phyloP scores from a whole-genome alignment of 2,329 filamentous ascomycete species.

The Alternaria ventricosa region DNA sequence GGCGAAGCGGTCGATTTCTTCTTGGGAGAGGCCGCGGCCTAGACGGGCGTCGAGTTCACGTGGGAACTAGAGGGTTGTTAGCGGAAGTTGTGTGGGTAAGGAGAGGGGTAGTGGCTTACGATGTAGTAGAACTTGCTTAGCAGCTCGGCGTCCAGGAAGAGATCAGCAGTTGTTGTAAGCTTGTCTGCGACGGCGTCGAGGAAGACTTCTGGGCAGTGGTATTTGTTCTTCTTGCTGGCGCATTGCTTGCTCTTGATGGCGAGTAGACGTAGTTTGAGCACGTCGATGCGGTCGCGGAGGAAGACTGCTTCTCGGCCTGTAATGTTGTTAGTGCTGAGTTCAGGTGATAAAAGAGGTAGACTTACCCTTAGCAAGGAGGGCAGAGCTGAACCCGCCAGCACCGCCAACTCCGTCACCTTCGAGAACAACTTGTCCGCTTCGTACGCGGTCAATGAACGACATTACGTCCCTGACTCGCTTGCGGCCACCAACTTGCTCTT shows the following conservation, averaged over 20 bases:
- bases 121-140: conserved; percentile 98
- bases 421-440: conserved; percentile 82
- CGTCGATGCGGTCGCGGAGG: conserved; percentile 86
- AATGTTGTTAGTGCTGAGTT: conserved; percentile 10
- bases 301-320: conserved; percentile 91
- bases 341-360: conserved; percentile 4
- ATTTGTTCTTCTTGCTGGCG: conserved; percentile 83
- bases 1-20: conserved; percentile 87
- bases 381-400: conserved; percentile 90
- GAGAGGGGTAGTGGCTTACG: conserved; percentile 30
- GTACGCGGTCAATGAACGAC: conserved; percentile 85
- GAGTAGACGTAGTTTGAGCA: conserved; percentile 86
- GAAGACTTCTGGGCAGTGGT: conserved; percentile 96
- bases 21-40: conserved; percentile 77
- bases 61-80: conserved; percentile 67
- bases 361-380: conserved; percentile 81
- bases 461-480: conserved; percentile 90
- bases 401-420: conserved; percentile 85
- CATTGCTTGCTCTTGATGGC: conserved; percentile 94
- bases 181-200: conserved; percentile 97
- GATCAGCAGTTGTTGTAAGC: conserved; percentile 89
- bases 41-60: conserved; percentile 87
- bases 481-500: conserved; percentile 78
- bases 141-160: conserved; percentile 97
- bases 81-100: background rate